Conservation (phyloP, 805 yeast species). For the Hanseniaspora guilliermondii region DNA sequence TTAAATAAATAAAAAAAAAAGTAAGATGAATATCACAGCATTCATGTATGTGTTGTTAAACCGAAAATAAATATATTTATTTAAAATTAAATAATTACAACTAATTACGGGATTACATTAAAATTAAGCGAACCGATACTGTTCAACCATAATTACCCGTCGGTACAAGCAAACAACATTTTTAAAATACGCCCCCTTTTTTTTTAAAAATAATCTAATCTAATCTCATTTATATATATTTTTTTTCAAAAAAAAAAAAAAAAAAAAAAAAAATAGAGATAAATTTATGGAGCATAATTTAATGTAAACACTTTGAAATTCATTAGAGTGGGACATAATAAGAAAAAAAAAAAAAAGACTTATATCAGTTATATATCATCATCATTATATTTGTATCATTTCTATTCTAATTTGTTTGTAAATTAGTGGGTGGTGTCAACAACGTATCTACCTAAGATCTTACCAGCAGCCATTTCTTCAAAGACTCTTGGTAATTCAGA, state of each 20-base stretch:
- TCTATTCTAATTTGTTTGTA: no score
- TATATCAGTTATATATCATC: not conserved
- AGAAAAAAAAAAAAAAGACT: not conserved
- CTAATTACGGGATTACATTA: not conserved
- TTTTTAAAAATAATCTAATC: no score
- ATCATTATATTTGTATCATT: not conserved
- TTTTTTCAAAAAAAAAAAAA: not conserved
- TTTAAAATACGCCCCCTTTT: no score
- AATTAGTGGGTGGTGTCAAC: conserved; percentile 57
- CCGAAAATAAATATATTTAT: not conserved
- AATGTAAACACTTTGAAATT: no score
- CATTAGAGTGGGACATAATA: no score
- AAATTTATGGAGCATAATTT: not conserved
- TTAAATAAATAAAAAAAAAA: no score
- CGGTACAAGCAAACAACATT: no score
- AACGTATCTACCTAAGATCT: conserved; percentile 78
- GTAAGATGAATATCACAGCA: not conserved
- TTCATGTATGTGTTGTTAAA: not conserved
- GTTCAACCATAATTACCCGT: no score
- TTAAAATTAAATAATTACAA: no score
- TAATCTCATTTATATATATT: no score
- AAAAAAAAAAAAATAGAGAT: not conserved
- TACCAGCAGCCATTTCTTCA: conserved; percentile 69
- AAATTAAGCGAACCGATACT: not conserved
- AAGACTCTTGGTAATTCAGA: conserved; percentile 58